phyloP scores from a whole-genome alignment of 208 protist genomes.

The Phytomonas sp. region DNA sequence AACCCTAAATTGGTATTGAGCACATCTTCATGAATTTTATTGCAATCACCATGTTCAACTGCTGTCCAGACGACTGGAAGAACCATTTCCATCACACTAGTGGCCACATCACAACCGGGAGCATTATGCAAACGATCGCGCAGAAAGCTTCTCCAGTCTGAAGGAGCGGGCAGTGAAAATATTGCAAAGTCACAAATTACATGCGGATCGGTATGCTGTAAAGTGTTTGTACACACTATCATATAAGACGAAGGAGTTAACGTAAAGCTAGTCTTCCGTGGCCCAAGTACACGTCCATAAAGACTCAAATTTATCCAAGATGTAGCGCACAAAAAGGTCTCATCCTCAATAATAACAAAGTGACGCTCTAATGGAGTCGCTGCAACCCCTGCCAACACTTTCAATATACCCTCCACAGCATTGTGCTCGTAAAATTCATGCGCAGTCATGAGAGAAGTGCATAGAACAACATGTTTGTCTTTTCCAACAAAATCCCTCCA shows the following conservation, averaged over 20 bases:
- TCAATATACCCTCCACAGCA: slow-evolving; percentile 16
- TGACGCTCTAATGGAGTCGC: slow-evolving; percentile 11
- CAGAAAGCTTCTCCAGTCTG: slow-evolving; percentile 36
- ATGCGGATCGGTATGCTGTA: slow-evolving; percentile 26
- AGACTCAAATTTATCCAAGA: slow-evolving; percentile 22
- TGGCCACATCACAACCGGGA: slow-evolving; percentile 20
- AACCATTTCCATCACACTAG: slow-evolving; percentile 25
- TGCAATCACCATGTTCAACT: slow-evolving; percentile 8
- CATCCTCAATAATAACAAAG: slow-evolving; percentile 40
- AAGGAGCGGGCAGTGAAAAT: slow-evolving; percentile 26
- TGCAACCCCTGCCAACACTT: neutral
- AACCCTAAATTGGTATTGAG: neutral
- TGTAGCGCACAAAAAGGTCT: slow-evolving; percentile 16
- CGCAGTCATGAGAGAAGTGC: slow-evolving; percentile 40
- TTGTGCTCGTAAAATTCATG: slow-evolving; percentile 61
- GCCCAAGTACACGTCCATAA: slow-evolving; percentile 10
- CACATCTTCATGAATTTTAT: neutral
- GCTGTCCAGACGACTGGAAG: slow-evolving; percentile 19
- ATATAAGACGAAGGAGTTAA: slow-evolving; percentile 21
- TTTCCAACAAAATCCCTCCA: slow-evolving; percentile 52
- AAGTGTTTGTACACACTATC: slow-evolving; percentile 23
- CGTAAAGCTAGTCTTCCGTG: slow-evolving; percentile 19
- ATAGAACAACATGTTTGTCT: slow-evolving; percentile 34
- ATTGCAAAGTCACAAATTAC: slow-evolving; percentile 33
- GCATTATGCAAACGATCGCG: slow-evolving; percentile 20